phyloP scores from a whole-genome alignment of 2,329 filamentous ascomycete species.

The Fusarium nurragi region DNA sequence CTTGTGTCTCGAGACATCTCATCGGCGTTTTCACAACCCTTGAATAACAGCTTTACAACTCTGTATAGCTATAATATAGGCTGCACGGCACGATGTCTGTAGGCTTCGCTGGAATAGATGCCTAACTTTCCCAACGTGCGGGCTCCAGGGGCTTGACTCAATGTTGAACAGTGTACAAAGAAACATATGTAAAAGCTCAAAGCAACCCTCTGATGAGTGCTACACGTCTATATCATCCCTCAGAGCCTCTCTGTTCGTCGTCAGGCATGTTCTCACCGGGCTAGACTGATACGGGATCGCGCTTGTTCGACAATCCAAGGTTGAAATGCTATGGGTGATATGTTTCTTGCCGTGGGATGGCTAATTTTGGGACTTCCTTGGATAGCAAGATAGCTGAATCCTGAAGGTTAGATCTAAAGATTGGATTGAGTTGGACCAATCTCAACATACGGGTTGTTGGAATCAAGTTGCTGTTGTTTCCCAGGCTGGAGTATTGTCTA shows the following conservation, averaged over 20 bases:
- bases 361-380: too few species aligned
- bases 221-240: too few species aligned
- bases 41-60: not conserved
- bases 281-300: not conserved
- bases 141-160: not conserved
- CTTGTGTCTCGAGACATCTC: not conserved
- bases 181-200: not conserved
- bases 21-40: not conserved
- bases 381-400: too few species aligned
- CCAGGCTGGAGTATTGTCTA: not conserved
- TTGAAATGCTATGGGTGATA: not conserved
- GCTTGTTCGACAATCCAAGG: not conserved
- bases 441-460: too few species aligned
- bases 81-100: not conserved
- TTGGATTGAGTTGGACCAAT: too few species aligned
- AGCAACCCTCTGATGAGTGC: too few species aligned
- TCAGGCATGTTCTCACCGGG: not conserved
- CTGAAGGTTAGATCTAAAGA: too few species aligned
- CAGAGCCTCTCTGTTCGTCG: not conserved
- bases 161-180: not conserved
- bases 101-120: not conserved
- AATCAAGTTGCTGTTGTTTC: not conserved
- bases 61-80: not conserved
- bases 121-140: not conserved
- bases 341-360: not conserved